phyloP scores from a whole-genome alignment of 305 asterid species.

The Fraxinus platypoda region DNA sequence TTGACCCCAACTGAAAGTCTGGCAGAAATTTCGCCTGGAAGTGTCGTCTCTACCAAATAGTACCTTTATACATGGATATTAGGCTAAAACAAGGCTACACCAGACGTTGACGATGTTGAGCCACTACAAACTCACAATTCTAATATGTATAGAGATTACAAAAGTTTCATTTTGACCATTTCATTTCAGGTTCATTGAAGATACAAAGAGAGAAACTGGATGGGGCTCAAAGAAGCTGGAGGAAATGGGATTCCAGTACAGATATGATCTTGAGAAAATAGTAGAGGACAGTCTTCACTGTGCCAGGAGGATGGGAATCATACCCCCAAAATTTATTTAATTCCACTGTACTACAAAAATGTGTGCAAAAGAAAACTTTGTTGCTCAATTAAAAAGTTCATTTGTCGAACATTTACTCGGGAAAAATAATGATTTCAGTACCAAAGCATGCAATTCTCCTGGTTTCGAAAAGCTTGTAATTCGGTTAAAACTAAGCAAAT shows the following conservation, averaged over 20 bases:
- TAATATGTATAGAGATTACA: neutral
- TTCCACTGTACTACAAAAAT: neutral
- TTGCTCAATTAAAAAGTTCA: neutral
- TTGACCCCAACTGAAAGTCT: neutral
- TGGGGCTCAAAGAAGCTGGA: constrained; percentile 47
- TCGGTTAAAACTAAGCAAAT: neutral
- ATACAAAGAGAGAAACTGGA: constrained; percentile 37
- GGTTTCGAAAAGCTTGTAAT: neutral
- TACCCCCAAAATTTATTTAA: neutral
- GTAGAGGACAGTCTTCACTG: constrained; percentile 33
- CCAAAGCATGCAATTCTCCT: neutral
- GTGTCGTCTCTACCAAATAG: too few species aligned
- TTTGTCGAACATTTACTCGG: neutral
- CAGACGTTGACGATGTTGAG: too few species aligned
- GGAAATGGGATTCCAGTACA: constrained; percentile 41
- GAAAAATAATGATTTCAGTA: neutral
- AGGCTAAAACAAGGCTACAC: too few species aligned
- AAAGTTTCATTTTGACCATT: neutral
- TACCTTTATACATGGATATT: too few species aligned
- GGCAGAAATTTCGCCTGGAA: too few species aligned
- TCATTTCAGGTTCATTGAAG: constrained; percentile 36
- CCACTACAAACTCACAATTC: too few species aligned
- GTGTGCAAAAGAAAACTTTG: neutral
- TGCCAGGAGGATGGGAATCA: constrained; percentile 28
- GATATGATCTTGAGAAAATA: constrained; percentile 35